Evolutionary conservation across 1,139 yeast species (phyloP).

Genomic region (Blastobotrys elegans): DNA sequence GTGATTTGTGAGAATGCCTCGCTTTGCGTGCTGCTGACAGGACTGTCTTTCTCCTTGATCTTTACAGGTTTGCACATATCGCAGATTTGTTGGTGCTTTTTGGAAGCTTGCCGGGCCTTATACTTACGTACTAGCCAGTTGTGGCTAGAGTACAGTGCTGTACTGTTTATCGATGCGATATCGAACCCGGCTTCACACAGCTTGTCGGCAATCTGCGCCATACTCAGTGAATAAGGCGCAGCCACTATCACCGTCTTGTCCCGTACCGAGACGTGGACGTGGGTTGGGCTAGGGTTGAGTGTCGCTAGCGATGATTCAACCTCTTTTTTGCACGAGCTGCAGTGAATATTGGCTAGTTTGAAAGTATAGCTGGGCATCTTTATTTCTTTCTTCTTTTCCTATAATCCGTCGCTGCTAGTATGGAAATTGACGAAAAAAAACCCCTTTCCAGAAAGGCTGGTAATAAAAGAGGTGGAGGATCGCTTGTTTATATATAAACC

Average conservation of each 20-base stretch:
- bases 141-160: constrained; percentile 1
- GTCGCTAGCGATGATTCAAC: constrained; percentile 32
- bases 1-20: constrained; percentile 13
- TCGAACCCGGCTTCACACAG: constrained; percentile 33
- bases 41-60: background rate
- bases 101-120: constrained; percentile 10
- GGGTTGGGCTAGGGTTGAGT: constrained; percentile 10
- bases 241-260: constrained; percentile 29
- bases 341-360: constrained; percentile 45
- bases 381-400: too few relatives aligned
- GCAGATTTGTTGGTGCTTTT: constrained; percentile 19
- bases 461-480: too few relatives aligned
- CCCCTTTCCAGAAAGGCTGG: too few relatives aligned
- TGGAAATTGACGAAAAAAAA: background rate
- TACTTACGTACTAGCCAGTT: constrained; percentile 15
- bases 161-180: constrained; percentile 22
- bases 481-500: too few relatives aligned
- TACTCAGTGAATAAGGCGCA: constrained; percentile 16
- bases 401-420: background rate
- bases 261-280: constrained; percentile 29
- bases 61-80: constrained; percentile 14
- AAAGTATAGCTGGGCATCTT: constrained; percentile 22
- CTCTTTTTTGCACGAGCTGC: constrained; percentile 45
- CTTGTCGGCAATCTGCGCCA: constrained; percentile 19
- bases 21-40: constrained; percentile 3